A percentile compares a stretch with the other conserved stretches of the same genome.
phyloP scores from a whole-genome alignment of 805 yeast species.

The Schwanniomyces polymorphus region DNA sequence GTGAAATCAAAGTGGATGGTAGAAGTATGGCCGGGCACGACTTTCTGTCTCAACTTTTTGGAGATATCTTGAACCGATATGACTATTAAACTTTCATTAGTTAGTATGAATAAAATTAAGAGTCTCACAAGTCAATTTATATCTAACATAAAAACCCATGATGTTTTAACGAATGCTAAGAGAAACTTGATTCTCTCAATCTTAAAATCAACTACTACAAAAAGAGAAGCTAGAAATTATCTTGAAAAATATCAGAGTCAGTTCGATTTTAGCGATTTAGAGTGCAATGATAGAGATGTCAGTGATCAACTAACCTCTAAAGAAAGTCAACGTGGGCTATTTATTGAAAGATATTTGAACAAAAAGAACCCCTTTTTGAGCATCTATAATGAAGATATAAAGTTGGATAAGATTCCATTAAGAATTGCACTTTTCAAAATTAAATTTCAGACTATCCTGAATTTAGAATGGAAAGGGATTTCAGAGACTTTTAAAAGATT shows the following conservation, averaged over 20 bases:
- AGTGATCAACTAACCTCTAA: slow-evolving; percentile 12
- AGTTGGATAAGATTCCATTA: slow-evolving; percentile 41
- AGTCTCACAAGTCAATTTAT: slow-evolving; percentile 30
- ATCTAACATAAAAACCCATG: slow-evolving; percentile 36
- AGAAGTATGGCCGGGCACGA: neutral
- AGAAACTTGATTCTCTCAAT: slow-evolving; percentile 80
- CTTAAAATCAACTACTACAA: slow-evolving; percentile 86
- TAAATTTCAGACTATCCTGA: slow-evolving; percentile 34
- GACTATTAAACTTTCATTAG: neutral
- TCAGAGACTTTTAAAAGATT: slow-evolving; percentile 57
- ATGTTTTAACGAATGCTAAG: slow-evolving; percentile 45
- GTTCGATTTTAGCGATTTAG: slow-evolving; percentile 26
- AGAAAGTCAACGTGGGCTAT: slow-evolving; percentile 29
- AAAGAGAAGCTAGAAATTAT: slow-evolving; percentile 85
- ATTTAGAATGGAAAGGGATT: slow-evolving; percentile 42
- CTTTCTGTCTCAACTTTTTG: neutral
- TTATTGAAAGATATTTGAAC: slow-evolving; percentile 31
- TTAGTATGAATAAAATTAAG: slow-evolving; percentile 10
- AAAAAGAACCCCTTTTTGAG: slow-evolving; percentile 32
- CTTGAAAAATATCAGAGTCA: slow-evolving; percentile 64
- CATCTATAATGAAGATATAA: slow-evolving; percentile 31
- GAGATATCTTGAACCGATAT: neutral
- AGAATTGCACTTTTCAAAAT: slow-evolving; percentile 60
- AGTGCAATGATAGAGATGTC: slow-evolving; percentile 18
- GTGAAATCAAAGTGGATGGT: neutral